Evolutionary conservation across 192 early-diverging fungal species (phyloP), one percentile per base, ranked within the genome.

Genomic region (Backusella parvicylindrica): DNA sequence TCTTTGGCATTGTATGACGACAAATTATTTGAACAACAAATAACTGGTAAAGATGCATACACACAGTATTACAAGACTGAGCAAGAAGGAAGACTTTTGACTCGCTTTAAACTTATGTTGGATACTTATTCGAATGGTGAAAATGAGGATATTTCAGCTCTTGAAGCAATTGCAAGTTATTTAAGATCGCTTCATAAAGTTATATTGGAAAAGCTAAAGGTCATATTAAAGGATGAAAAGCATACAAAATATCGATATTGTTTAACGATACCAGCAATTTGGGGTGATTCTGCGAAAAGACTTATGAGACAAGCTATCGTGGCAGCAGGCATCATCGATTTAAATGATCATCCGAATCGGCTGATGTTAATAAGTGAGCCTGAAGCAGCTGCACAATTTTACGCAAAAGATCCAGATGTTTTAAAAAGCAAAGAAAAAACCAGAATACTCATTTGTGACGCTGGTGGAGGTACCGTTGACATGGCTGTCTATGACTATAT

Each of bases 391-490:
- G 83, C 83, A 13, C 78, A 77, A 2, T 84, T 82, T 64, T 84
- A 77, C 65, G 73, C 76, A 31, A 78, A 81, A 31, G 81, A 82
- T 13, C 81, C 75, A 35, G 80, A 81, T n/a, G 80, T 79, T 38
- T 81, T 81, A 53, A 75, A 81, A 33, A 66, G 82, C 18, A 79
- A 79, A 74, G 77, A 84, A 43, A 77, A 75, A 23, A 73, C 77
- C 23, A 76, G 72, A 43, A 79, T 79, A 53, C 77, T 84, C 65
- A 80, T 84, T 15, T 84, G 81, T 36, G 84, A 84, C n/a, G 84
- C 84, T 2, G 84, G 84, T 26, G 81, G 82, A 65, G 82, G 82
- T 43, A 84, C 82, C n/a, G 83, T 84, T 0, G 83, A 84, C 77
- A 69, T 84, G 75, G 77, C 83, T 18, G 78, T 79, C 1, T 84